Percentiles rank a stretch among this genome's conserved stretches.
Evolutionary conservation across 139 green algal genomes (phyloP).

Genomic region (Volvox reticuliferus): DNA sequence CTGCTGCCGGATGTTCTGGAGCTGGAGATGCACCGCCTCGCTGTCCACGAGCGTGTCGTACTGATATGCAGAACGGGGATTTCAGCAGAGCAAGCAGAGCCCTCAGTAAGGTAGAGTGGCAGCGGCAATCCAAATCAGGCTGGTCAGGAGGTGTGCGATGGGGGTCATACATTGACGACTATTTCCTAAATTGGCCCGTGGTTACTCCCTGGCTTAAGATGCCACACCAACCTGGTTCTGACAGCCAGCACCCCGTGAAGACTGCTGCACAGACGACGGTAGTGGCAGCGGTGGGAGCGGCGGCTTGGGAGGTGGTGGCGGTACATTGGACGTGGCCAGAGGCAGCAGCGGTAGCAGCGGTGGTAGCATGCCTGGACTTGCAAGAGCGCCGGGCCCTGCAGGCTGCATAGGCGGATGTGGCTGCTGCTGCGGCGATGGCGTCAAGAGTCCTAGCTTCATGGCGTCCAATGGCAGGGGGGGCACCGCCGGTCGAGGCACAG

Average conservation of each 20-base stretch:
- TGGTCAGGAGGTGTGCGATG: neutral
- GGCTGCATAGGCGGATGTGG: neutral
- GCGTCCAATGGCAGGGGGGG: slow-evolving; percentile 23
- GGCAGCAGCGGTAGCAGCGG: neutral
- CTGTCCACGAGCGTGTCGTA: slow-evolving; percentile 16
- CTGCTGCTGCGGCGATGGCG: neutral
- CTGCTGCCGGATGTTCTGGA: slow-evolving; percentile 13
- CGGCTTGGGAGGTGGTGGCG: neutral
- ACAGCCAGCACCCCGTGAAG: neutral
- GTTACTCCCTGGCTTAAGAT: neutral
- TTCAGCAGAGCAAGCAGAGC: too few species aligned
- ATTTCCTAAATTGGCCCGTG: too few species aligned
- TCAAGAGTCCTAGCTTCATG: slow-evolving; percentile 33
- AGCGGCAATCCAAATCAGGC: neutral
- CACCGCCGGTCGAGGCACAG: neutral
- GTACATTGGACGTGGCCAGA: neutral
- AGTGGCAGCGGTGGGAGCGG: neutral
- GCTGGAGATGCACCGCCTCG: slow-evolving; percentile 14
- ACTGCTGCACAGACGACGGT: too few species aligned
- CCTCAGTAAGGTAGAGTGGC: neutral
- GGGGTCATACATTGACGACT: too few species aligned
- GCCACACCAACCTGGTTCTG: slow-evolving; percentile 14
- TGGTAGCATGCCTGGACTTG: neutral
- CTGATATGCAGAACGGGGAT: neutral
- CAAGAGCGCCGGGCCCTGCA: neutral